Base-by-base conservation (phyloP, 371 early-diverging fungal species). In the Syncephalis plumigaleata region DNA sequence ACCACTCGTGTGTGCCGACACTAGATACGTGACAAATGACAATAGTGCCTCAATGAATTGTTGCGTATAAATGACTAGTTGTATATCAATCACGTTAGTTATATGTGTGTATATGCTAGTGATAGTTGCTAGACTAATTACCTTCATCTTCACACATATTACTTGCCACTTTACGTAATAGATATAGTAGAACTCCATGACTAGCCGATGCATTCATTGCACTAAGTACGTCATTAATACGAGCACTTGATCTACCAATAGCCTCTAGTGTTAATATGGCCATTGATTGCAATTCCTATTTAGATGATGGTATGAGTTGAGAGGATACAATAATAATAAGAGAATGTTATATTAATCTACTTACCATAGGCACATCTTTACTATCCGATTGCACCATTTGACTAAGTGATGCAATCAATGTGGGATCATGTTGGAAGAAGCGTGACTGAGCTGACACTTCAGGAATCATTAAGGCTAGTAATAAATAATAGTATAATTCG, bases 121-220 rank as follows among this genome's bases (percentile, higher is more conserved):
- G n/a, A n/a, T n/a, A n/a, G n/a, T n/a, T n/a, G n/a, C n/a, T n/a
- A n/a, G n/a, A n/a, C n/a, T n/a, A n/a, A n/a, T 36, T 36, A 13
- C n/a, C n/a, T 26, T 23, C 15, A 49, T n/a, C 43, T 22, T 16
- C 23, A n/a, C 2, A 39, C 20, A 50, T 26, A 18, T 23, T 36
- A 42, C 25, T 36, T 24, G n/a, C 36, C 18, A 22, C n/a, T 40
- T 46, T 52, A 60, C 65, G 54, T 46, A 88, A 49, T 4, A 85
- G 70, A 50, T 75, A 81, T 65, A 95, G 72, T 17, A 95, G 62
- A 9, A 79, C 66, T 11, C 97, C 97, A 56, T 95, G 93, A 54
- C 90, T 93, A 1, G 90, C 90, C 1, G 87, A 83, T 0, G 89
- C 90, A 53, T 91, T 91, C 45, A 93, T 60, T 0, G 91, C 86